Base-by-base conservation (phyloP, 1,139 yeast species). In the Candida sp. region DNA sequence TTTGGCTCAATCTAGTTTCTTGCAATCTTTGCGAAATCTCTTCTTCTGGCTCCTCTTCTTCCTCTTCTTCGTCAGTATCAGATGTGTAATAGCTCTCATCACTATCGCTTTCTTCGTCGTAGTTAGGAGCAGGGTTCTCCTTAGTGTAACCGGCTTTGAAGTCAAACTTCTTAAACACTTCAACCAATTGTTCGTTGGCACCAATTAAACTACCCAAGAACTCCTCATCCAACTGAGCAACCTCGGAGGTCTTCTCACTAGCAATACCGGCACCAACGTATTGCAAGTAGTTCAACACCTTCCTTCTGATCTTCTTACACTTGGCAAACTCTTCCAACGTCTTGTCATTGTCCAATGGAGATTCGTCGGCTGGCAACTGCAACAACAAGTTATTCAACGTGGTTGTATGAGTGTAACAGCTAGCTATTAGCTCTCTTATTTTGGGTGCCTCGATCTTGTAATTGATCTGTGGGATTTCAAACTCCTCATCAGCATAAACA, bases 171-270 rank as follows among this genome's bases (percentile, higher is more conserved):
- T 86, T 84, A 62, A 94, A 78, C 0, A 92, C 86, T 4, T 74
- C 75, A 8, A 94, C 96, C 56, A 94, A 78, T 63, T 88, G 93
- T 62, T 94, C 99, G 65, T 94, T 94, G 46, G 97, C 96, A 57
- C 84, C 88, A 54, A 94, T 83, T 58, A 94, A 77, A 47, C 93
- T 81, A 7, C 98, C 98, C 59, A 94, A 72, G 58, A 86, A 88
- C 63, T 90, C 97, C 58, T 92, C 98, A 51, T 85, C 81, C 69
- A 75, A 65, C 3, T 66, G 68, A 12, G 63, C 55, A 2, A 67
- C 67, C 50, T 66, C 76, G 2, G 59, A 54, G 5, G 65, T 56
- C 54, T 77, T 77, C 17, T 58, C 62, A 3, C 57, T 51, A 7
- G 66, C 64, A 45, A 72, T 72, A 3, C 82, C 82, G 1, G 78